These are phyloP conservation scores for Ottelia alismoides DNA, from an alignment of 106 monocot genomes.

Conservation along the genomic window DNA sequence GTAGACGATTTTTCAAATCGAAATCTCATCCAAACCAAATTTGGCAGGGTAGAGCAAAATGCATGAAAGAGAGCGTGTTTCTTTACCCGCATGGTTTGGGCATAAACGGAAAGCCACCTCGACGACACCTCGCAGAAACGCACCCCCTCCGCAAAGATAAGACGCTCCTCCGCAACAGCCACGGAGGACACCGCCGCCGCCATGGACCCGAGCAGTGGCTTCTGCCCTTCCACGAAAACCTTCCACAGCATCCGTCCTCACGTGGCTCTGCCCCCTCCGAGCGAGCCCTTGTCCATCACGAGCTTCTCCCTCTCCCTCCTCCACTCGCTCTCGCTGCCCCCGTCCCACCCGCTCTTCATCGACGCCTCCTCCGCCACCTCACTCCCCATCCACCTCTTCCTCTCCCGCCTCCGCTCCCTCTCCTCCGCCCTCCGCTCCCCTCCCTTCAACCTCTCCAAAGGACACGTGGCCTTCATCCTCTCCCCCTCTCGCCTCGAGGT, in stretches of 20 bases:
- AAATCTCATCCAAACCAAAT: too few species aligned
- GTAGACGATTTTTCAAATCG: too few species aligned
- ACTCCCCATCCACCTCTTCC: conserved; percentile 2
- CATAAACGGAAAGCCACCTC: too few species aligned
- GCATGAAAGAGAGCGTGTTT: too few species aligned
- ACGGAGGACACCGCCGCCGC: background rate
- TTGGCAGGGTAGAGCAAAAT: too few species aligned
- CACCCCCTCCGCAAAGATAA: too few species aligned
- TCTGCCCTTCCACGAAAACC: conserved; percentile 17
- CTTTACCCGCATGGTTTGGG: too few species aligned
- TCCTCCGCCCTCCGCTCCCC: conserved; percentile 20
- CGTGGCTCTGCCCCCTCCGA: conserved; percentile 17
- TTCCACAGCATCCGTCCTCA: conserved; percentile 47
- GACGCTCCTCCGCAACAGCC: too few species aligned
- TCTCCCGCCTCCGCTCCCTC: conserved; percentile 19
- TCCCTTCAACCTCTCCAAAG: conserved; percentile 8
- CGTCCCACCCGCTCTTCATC: background rate
- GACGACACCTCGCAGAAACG: too few species aligned
- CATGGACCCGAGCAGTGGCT: conserved; percentile 34
- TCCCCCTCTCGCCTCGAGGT: conserved; percentile 12
- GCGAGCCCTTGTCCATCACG: conserved; percentile 23
- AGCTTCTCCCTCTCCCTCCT: conserved; percentile 24
- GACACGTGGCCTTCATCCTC: conserved; percentile 25
- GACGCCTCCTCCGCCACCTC: conserved; percentile 14
- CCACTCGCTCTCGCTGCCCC: background rate